Evolutionary conservation across 2,329 filamentous ascomycete species (phyloP).

Genomic region (Neofusicoccum sp.): DNA sequence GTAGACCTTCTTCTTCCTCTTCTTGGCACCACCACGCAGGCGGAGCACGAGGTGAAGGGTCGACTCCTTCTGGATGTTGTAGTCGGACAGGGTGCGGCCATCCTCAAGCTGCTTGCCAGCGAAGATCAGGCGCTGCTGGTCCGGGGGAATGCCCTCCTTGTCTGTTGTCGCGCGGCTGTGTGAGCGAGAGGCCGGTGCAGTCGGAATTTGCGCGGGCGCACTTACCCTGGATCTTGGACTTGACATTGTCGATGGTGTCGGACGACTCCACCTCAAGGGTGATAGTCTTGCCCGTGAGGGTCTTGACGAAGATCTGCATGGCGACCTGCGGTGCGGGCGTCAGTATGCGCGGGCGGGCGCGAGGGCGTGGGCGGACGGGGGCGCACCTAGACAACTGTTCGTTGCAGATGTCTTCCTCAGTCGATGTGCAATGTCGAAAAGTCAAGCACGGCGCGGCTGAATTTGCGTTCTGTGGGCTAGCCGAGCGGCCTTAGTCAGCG

Average conservation of each 20-base stretch:
- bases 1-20: conserved; percentile 99
- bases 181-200: not conserved
- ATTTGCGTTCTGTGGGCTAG: conserved; percentile 11
- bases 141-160: conserved; percentile 99
- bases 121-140: conserved; percentile 99
- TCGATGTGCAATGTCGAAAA: conserved; percentile 41
- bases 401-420: conserved; percentile 58
- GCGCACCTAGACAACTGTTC: conserved; percentile 52
- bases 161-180: conserved; percentile 58
- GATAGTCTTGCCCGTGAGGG: conserved; percentile 98
- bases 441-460: conserved; percentile 7
- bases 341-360: not conserved
- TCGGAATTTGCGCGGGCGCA: conserved; percentile 14
- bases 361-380: not conserved
- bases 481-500: conserved; percentile 12
- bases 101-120: conserved; percentile 99
- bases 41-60: conserved; percentile 97
- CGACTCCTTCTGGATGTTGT: conserved; percentile 99
- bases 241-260: conserved; percentile 99
- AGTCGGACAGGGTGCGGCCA: conserved; percentile 97
- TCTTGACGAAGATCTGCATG: conserved; percentile 58
- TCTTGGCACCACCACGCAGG: conserved; percentile 92
- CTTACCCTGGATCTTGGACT: conserved; percentile 84
- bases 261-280: conserved; percentile 99
- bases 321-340: conserved; percentile 31